phyloP scores from a whole-genome alignment of 441 rosid species.

The Adansonia gregorii region DNA sequence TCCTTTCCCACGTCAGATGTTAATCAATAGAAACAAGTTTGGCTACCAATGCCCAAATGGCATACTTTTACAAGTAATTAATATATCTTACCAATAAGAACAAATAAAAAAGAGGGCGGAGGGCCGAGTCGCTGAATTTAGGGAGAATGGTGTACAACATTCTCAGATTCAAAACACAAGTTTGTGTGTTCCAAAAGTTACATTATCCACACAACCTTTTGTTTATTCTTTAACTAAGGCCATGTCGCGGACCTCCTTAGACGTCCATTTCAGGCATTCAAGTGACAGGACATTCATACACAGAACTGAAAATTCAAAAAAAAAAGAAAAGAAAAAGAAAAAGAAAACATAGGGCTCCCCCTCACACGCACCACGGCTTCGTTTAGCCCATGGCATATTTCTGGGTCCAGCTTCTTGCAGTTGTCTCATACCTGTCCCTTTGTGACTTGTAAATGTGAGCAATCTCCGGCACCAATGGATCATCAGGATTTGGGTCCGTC shows the following conservation, averaged over 20 bases:
- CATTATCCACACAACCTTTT: slow-evolving; percentile 40
- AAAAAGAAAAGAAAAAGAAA: too few relatives aligned
- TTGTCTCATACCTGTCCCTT: slow-evolving; percentile 73
- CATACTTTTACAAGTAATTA: too few relatives aligned
- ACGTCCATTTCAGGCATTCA: slow-evolving; percentile 35
- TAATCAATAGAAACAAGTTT: too few relatives aligned
- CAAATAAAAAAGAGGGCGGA: too few relatives aligned
- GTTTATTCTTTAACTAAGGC: slow-evolving; percentile 20
- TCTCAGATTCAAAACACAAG: neutral
- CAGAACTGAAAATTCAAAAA: neutral
- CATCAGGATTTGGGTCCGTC: slow-evolving; percentile 86
- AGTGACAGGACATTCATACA: slow-evolving; percentile 25
- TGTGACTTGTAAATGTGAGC: slow-evolving; percentile 90
- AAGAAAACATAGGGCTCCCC: neutral
- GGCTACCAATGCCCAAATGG: too few relatives aligned
- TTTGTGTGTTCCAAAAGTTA: slow-evolving; percentile 13
- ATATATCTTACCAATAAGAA: too few relatives aligned
- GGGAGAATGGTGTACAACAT: neutral
- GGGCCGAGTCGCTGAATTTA: neutral
- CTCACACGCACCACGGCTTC: slow-evolving; percentile 17
- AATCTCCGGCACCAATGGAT: slow-evolving; percentile 81
- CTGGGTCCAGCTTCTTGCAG: slow-evolving; percentile 87
- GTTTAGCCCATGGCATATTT: slow-evolving; percentile 80
- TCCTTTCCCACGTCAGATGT: neutral
- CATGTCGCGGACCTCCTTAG: slow-evolving; percentile 25